phyloP scores from a whole-genome alignment of 2,329 filamentous ascomycete genomes.

The Tolypocladium tropicale region DNA sequence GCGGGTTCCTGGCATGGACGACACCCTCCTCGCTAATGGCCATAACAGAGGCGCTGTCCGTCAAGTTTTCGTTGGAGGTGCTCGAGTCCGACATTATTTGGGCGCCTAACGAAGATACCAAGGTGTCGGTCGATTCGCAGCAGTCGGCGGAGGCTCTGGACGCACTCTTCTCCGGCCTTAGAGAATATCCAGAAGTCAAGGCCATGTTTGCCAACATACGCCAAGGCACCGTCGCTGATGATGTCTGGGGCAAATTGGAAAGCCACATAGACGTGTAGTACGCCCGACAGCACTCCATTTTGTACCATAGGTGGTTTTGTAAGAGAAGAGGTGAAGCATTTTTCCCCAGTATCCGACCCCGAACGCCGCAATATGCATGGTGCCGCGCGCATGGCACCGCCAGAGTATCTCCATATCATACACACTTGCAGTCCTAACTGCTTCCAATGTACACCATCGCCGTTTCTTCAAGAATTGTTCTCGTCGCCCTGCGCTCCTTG shows the following conservation, averaged over 20 bases:
- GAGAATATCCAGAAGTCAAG: constrained; percentile 64
- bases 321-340: constrained; percentile 8
- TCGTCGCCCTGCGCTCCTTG: constrained; percentile 14
- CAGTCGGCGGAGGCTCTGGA: constrained; percentile 46
- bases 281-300: constrained; percentile 8
- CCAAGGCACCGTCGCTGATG: constrained; percentile 39
- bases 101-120: constrained; percentile 72
- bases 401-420: constrained; percentile 1
- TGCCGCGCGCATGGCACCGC: neutral
- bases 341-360: neutral
- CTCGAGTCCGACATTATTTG: constrained; percentile 74
- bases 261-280: constrained; percentile 39
- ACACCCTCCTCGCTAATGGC: constrained; percentile 21
- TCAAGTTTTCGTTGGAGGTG: constrained; percentile 55
- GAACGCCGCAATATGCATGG: constrained; percentile 5
- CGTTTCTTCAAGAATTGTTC: constrained; percentile 9
- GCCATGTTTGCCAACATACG: constrained; percentile 66
- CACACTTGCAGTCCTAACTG: neutral
- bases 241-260: constrained; percentile 42
- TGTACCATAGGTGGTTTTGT: constrained; percentile 9
- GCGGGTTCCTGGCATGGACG: constrained; percentile 52
- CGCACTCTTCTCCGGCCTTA: constrained; percentile 47
- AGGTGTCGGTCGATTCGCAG: constrained; percentile 49
- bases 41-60: constrained; percentile 39
- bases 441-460: neutral